Evolutionary conservation across 108 stramenopile genomes (phyloP).

Genomic region (Licmophora abbreviata): DNA sequence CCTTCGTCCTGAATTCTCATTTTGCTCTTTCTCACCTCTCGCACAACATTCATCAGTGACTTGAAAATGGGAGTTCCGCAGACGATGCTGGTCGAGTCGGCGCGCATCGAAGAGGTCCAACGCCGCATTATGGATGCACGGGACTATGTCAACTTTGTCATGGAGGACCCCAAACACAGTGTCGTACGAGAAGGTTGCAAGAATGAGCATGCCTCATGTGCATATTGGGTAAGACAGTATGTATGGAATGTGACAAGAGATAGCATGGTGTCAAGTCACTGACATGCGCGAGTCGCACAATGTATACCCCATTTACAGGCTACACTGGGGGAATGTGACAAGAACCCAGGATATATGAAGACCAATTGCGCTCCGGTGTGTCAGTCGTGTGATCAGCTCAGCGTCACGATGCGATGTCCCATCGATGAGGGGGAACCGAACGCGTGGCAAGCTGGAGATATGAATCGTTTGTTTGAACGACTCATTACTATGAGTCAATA

Average conservation of each 20-base stretch:
- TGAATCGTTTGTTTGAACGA: conserved; percentile 58
- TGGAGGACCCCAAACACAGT: conserved; percentile 6
- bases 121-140: background rate
- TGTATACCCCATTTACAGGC: conserved; percentile 19
- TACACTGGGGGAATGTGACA: conserved; percentile 26
- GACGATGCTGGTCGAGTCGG: background rate
- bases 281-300: conserved; percentile 1
- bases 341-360: conserved; percentile 38
- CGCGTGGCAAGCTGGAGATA: conserved; percentile 50
- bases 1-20: no score
- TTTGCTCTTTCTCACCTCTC: no score
- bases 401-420: conserved; percentile 46
- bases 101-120: background rate
- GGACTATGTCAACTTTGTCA: background rate
- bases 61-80: no score
- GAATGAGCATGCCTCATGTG: conserved; percentile 18
- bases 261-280: no score
- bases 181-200: conserved; percentile 20
- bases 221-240: conserved; percentile 19
- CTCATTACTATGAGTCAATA: conserved; percentile 39
- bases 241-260: conserved; percentile 23
- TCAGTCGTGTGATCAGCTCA: conserved; percentile 41
- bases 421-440: conserved; percentile 36
- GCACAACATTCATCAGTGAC: background rate
- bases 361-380: conserved; percentile 66